phyloP scores from a whole-genome alignment of 2,329 filamentous ascomycete genomes.

The Ophiostoma himal-ulmi region DNA sequence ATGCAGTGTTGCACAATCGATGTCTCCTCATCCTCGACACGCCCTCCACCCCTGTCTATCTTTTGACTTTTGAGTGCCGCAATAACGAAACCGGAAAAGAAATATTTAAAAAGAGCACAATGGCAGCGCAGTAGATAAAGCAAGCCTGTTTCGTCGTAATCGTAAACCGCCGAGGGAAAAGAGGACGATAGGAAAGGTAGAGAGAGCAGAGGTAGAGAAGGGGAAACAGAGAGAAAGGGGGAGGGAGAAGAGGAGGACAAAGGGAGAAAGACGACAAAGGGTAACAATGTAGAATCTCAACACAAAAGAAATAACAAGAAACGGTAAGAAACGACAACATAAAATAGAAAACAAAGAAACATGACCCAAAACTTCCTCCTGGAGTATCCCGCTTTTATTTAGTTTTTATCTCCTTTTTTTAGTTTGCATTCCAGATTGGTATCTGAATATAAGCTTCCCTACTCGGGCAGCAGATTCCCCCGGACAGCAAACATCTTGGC shows the following conservation, averaged over 20 bases:
- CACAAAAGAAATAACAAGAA: not conserved
- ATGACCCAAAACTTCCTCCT: conserved; percentile 12
- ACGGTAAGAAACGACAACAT: conserved; percentile 12
- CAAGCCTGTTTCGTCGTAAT: not conserved
- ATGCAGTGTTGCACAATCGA: conserved; percentile 12
- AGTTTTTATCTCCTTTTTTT: conserved; percentile 1
- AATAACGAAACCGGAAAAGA: conserved; percentile 4
- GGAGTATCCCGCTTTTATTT: conserved; percentile 15
- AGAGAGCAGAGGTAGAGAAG: not conserved
- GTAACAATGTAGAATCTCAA: not conserved
- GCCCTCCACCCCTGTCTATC: conserved; percentile 14
- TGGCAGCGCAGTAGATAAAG: not conserved
- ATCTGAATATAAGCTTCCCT: conserved; percentile 18
- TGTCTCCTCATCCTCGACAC: conserved; percentile 14
- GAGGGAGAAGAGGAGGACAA: not conserved
- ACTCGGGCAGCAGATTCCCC: conserved; percentile 58
- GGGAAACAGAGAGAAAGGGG: not conserved
- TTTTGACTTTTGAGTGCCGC: conserved; percentile 19
- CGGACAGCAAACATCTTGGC: conserved; percentile 98
- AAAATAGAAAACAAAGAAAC: conserved; percentile 4
- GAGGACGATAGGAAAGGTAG: too few species aligned
- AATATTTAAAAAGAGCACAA: conserved; percentile 2
- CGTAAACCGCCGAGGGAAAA: not conserved
- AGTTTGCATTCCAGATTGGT: not conserved
- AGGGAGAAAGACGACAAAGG: not conserved